A percentile compares a stretch with the other conserved stretches of the same genome.
phyloP scores from a whole-genome alignment of 371 early-diverging fungal species.

The Neoconidiobolus thromboides region DNA sequence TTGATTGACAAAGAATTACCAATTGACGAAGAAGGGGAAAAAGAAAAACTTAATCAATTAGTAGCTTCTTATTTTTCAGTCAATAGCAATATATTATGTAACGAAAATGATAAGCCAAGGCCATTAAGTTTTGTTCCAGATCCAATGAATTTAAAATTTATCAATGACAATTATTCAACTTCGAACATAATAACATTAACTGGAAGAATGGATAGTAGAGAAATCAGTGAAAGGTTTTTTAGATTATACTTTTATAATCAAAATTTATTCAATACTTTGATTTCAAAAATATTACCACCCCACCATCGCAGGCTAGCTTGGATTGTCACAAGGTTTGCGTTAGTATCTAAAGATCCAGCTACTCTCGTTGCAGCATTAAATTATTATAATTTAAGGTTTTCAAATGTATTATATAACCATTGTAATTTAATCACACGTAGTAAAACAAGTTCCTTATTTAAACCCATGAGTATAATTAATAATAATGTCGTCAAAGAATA shows the following conservation, averaged over 20 bases:
- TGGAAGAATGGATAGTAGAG: background rate
- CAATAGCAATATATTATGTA: background rate
- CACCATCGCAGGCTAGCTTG: background rate
- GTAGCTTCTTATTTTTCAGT: background rate
- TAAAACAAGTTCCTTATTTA: too few species aligned
- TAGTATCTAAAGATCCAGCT: background rate
- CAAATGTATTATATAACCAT: background rate
- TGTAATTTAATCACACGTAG: too few species aligned
- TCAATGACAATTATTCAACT: background rate
- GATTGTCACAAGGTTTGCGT: background rate
- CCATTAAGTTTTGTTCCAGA: background rate
- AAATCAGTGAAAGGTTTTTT: background rate
- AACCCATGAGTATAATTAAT: too few species aligned
- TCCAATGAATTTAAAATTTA: background rate
- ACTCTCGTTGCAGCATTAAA: background rate
- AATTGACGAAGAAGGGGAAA: background rate
- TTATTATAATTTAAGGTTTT: background rate
- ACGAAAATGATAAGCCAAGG: background rate
- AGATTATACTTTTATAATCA: background rate
- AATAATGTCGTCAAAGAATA: too few species aligned
- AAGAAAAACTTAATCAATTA: background rate
- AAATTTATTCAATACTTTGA: background rate
- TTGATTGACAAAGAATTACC: background rate
- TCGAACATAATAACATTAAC: background rate
- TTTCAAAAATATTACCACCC: background rate